Evolutionary conservation across 768 basidiomycete genomes (phyloP).

Genomic region (Russula compacta): DNA sequence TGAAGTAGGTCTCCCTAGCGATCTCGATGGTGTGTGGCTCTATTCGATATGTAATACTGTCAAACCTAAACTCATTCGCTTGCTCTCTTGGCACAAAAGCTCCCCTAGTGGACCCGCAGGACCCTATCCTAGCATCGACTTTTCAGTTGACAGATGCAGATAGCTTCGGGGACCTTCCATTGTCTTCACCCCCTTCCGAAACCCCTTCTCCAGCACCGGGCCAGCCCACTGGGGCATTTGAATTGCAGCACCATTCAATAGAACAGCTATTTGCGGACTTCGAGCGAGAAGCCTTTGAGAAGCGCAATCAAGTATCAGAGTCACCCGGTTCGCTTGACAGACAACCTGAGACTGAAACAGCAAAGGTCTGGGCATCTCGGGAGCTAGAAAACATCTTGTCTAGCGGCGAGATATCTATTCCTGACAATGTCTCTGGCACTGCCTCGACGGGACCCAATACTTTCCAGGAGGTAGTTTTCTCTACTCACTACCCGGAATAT

Average conservation of each 20-base stretch:
- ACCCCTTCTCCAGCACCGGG: conserved; percentile 1
- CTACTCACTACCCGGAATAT: conserved; percentile 1
- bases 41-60: neutral
- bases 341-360: neutral
- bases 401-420: neutral
- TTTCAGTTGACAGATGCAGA: conserved; percentile 14
- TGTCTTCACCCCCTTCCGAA: conserved; percentile 13
- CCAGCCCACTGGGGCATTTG: neutral
- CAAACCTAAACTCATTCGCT: neutral
- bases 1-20: neutral
- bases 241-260: neutral
- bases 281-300: neutral
- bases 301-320: neutral
- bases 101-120: neutral
- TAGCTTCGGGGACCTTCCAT: conserved; percentile 18
- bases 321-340: neutral
- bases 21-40: neutral
- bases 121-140: neutral
- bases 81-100: neutral
- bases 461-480: neutral
- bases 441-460: neutral
- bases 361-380: conserved; percentile 7
- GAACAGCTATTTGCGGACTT: conserved; percentile 12
- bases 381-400: conserved; percentile 11
- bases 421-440: neutral